Evolutionary conservation across 2,329 filamentous ascomycete species (phyloP), one percentile per base, ranked within the genome.

Genomic region (Alternaria consortialis): DNA sequence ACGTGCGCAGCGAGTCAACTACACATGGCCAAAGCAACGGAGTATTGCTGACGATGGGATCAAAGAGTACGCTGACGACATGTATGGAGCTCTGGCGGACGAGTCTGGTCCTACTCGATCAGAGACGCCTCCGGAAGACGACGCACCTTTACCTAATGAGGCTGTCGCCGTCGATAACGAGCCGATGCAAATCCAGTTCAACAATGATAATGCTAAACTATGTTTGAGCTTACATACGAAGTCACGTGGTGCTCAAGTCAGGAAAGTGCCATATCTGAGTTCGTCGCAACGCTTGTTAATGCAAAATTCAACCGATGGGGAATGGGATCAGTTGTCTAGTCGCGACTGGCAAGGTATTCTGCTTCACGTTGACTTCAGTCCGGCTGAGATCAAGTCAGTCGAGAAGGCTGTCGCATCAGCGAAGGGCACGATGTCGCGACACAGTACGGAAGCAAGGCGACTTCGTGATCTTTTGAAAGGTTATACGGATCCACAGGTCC

Each of bases 281-380:
- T 58, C 29, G 7, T 47, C 56, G n/a, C 64, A 78, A 51, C 71
- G 74, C 46, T 31, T 27, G 1, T 29, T 51, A 1, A 54, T 77
- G 13, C 67, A 57, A 13, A 46, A 65, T 1, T 53, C 64, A 0
- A 40, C 64, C 2, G 55, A 57, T 6, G 68, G 63, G 20, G 63
- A 68, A 2, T 79, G 76, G 75, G 66, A 76, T 37, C 66, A 68
- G 42, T 31, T 65, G 1, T 48, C 39, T 2, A 64, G 71, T 29
- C 66, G 67, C 2, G 47, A 64, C 3, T 79, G 77, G 77, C 68
- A 75, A 60, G 71, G 75, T 0, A 53, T 59, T 17, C 27, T 74
- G 2, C 23, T 79, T 13, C 77, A 80, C 46, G 70, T 78, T 1
- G 77, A 78, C 37, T 77, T 80, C 37, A 69, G 65, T 13, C 31